phyloP scores from a whole-genome alignment of 192 early-diverging fungal species.

The Mortierella claussenii region DNA sequence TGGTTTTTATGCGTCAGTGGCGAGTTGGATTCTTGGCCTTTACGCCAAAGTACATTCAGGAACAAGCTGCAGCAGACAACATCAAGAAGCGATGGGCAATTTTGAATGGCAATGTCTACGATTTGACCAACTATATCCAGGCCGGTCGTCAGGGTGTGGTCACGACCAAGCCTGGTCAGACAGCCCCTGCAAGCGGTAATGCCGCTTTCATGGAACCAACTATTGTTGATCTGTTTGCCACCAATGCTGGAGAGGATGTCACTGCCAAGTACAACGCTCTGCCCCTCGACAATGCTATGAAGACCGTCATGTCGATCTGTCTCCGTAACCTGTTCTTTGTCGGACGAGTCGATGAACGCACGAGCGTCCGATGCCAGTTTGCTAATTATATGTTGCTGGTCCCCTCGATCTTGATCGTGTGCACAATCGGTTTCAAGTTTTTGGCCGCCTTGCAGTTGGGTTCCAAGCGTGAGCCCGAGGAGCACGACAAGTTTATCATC shows the following conservation, averaged over 20 bases:
- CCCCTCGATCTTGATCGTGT: slow-evolving; percentile 82
- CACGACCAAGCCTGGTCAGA: slow-evolving; percentile 43
- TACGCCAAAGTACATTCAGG: slow-evolving; percentile 64
- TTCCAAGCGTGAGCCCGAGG: slow-evolving; percentile 78
- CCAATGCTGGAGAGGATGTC: slow-evolving; percentile 72
- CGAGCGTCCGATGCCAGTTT: slow-evolving; percentile 79
- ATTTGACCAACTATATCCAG: slow-evolving; percentile 75
- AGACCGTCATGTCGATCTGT: slow-evolving; percentile 73
- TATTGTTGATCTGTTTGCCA: slow-evolving; percentile 72
- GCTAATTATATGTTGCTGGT: slow-evolving; percentile 88
- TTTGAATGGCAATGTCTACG: slow-evolving; percentile 76
- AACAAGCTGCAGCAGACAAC: slow-evolving; percentile 65
- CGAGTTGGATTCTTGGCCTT: slow-evolving; percentile 75
- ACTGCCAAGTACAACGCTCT: slow-evolving; percentile 66
- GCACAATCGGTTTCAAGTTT: slow-evolving; percentile 93
- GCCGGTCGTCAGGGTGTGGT: slow-evolving; percentile 58
- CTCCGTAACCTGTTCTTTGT: slow-evolving; percentile 87
- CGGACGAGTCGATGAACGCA: slow-evolving; percentile 87
- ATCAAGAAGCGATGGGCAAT: slow-evolving; percentile 70
- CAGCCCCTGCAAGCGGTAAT: slow-evolving; percentile 53
- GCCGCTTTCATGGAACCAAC: slow-evolving; percentile 67
- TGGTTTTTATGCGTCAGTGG: slow-evolving; percentile 69
- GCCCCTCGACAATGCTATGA: slow-evolving; percentile 57
- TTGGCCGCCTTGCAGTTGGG: slow-evolving; percentile 93
- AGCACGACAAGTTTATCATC: slow-evolving; percentile 91